Evolutionary conservation across 2,329 filamentous ascomycete species (phyloP), one percentile per base, ranked within the genome.

Genomic region (Dactylonectria estremocensis): DNA sequence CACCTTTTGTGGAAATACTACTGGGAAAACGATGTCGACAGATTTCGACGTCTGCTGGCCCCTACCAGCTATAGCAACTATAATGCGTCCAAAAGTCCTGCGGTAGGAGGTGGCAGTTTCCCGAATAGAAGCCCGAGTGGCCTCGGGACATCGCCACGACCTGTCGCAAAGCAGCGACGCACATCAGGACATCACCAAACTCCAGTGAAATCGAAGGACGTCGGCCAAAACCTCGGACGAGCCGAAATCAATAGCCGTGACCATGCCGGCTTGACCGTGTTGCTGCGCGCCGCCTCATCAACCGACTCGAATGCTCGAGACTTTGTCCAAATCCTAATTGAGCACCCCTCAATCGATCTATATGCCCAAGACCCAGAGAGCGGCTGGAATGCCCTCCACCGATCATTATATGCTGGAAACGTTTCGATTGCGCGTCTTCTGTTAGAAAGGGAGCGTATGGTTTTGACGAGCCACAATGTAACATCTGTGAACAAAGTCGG

Each of bases 11-110:
- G 95, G 95, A 95, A 95, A 89, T 94, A 90, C 82, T 98, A 95
- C 82, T 92, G 97, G 87, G 93, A 98, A 90, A 93, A 98, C 89
- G 95, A 99, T 90, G 93, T 97, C 90, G 95, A 97, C 81, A 91
- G 86, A 80, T 98, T 99, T 89, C 92, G 93, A 85, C 92, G 92
- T 86, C 89, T 97, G 80, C 89, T 99, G 88, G 91, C 91, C 79
- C 90, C 90, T 81, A 87, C 92, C 83, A 86, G 87, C 79, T 87
- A 87, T 80, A 87, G 84, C 78, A 79, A 86, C 70, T 88, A 89
- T 75, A 78, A 84, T 66, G 79, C 85, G 67, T 82, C 87, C 77
- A 90, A 88, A 81, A 89, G 86, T 76, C 83, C 87, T 7, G 83
- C 80, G 28, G 71, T 83, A 84, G 82, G 76, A 67, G 79, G 77